Evolutionary conservation across 2,329 filamentous ascomycete genomes (phyloP), one percentile per base, ranked within the genome.

Genomic region (Colletotrichum melonis): DNA sequence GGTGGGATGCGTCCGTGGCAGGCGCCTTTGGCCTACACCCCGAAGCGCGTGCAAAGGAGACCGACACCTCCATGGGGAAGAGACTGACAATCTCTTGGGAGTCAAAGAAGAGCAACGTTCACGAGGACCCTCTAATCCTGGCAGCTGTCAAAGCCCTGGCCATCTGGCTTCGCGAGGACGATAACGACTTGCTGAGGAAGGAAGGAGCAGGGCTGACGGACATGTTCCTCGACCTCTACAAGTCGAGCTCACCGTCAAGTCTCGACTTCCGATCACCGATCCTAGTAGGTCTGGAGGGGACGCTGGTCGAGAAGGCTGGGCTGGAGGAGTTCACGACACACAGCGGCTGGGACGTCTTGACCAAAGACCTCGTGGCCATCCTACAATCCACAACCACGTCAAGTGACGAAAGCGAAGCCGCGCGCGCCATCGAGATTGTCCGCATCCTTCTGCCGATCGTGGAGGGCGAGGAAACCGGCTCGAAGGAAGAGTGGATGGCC

Each of bases 111-210:
- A 82, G 86, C 74, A 82, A 84, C 35, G 83, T 83, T 3, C 83
- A 85, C 2, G 82, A 86, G 7, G 92, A 94, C 76, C 87, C 89
- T 1, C 83, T 93, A 8, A 84, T 92, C 1, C 84, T 92, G 2
- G 88, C 91, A 3, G 87, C 89, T 0, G 80, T 93, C 26, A 83
- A 90, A 57, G 83, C 88, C 0, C 78, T 93, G 35, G 87, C 90
- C 1, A 85, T 93, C 22, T 94, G 92, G 92, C 82, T 93, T n/a
- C 85, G 90, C 8, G 92, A 94, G 74, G 92, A 94, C 69, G 91
- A 93, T 54, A 90, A 90, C 54, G 88, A 90, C 16, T 81, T 83
- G 8, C 78, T 93, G 52, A 83, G 90, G 12, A 86, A 84, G 62
- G 88, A 92, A 76, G 88, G 87, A 12, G 85, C 87, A 0, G 91